Percentiles rank a stretch among this genome's conserved stretches.
Evolutionary conservation across 2,329 filamentous ascomycete genomes (phyloP).

Genomic region (Calonectria henricotiae): DNA sequence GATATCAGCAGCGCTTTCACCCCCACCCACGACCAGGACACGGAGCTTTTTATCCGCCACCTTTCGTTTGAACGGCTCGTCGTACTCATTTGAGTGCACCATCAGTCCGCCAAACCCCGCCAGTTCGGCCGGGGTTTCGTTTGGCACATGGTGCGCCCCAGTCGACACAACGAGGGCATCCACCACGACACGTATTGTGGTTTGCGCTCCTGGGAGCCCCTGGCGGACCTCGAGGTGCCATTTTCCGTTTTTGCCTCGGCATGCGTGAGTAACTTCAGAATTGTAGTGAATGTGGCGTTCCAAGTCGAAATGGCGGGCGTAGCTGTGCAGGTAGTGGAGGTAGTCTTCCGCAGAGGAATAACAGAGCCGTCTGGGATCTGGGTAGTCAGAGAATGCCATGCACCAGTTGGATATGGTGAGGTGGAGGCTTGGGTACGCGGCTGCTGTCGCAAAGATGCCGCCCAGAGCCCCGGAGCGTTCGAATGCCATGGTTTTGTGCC

Average conservation of each 20-base stretch:
- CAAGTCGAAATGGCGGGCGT: conserved; percentile 5
- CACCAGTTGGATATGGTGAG: conserved; percentile 17
- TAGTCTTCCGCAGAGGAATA: conserved; percentile 17
- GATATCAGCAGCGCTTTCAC: conserved; percentile 8
- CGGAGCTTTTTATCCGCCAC: background rate
- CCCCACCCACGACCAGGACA: conserved; percentile 6
- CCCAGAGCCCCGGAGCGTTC: conserved; percentile 8
- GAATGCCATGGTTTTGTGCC: background rate
- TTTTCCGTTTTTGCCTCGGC: background rate
- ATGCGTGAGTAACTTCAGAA: background rate
- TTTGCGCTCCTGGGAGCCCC: background rate
- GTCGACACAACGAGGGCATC: conserved; percentile 13
- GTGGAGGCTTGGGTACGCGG: background rate
- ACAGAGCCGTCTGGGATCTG: background rate
- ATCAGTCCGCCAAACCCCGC: background rate
- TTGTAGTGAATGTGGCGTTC: conserved; percentile 6
- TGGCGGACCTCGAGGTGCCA: background rate
- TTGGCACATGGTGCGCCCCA: conserved; percentile 10
- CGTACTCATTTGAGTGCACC: conserved; percentile 8
- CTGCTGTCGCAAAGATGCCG: background rate
- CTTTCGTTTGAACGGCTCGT: conserved; percentile 1
- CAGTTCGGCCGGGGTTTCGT: background rate
- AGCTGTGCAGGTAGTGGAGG: conserved; percentile 5
- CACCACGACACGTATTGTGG: background rate
- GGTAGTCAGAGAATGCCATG: conserved; percentile 17